Base-by-base conservation (phyloP, 768 basidiomycete genomes). In the Rhizopogon vulgaris region DNA sequence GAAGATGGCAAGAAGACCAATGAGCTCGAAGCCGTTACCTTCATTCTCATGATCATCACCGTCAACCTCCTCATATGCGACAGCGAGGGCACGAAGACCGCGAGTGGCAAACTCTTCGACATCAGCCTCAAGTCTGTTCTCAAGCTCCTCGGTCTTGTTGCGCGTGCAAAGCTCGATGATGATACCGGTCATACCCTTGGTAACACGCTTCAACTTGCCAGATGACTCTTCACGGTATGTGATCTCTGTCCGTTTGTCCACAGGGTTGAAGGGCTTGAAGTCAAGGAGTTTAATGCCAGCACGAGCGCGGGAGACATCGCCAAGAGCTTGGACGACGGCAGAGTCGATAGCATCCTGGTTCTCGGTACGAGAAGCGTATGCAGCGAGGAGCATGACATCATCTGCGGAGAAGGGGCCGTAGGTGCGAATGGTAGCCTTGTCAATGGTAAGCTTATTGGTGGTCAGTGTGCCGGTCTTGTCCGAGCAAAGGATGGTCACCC, bases 131-230 rank as follows among this genome's bases (percentile, higher is more conserved):
- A 98, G 86, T 60, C 77, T 80, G 73, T 89, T 83, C 80, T 98
- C 94, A 40, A 93, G 60, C 56, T 92, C 92, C 10, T 90, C 85
- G 38, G 90, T 90, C 83, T 97, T 97, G 87, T 96, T 94, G 68
- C 95, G 90, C 22, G 90, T 78, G 83, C 94, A 97, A 45, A 96
- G 87, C 52, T 95, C 92, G 65, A 96, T 94, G 77, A 97, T 93
- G 71, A 92, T 88, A 76, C 94, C 95, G 40, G 95, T 98, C 95
- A 98, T 98, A 69, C 95, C 95, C 86, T 98, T 98, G 68, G 95
- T 96, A 64, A 95, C 95, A 63, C 95, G 91, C 83, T 95, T 96
- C 60, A 98, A 82, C 71, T 88, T 91, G 71, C 95, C 95, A n/a
- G 89, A 78, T 7, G 91, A 78, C 70, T 94, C 87, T 69, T 96